phyloP scores from a whole-genome alignment of 768 basidiomycete species.

The Russula griseocarnosa region DNA sequence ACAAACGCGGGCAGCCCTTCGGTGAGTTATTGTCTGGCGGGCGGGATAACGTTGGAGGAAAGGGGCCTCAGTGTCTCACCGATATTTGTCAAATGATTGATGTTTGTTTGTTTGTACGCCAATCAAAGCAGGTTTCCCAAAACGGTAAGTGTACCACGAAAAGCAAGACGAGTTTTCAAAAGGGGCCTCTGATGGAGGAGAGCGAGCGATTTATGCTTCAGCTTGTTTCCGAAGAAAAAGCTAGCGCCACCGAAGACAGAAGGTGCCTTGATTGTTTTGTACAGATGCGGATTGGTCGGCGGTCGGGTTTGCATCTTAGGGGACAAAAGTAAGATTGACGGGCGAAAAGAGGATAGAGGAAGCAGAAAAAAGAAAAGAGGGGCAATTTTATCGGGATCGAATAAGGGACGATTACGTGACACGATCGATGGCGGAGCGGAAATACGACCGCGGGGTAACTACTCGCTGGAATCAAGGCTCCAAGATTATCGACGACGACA shows the following conservation, averaged over 20 bases:
- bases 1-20: not conserved
- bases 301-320: not conserved
- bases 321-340: constrained; percentile 12
- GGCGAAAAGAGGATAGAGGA: constrained; percentile 10
- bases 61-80: too few species aligned
- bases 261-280: not conserved
- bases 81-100: too few species aligned
- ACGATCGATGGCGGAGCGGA: constrained; percentile 15
- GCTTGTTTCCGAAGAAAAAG: constrained; percentile 10
- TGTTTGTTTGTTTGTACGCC: not conserved
- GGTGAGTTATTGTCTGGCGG: constrained; percentile 12
- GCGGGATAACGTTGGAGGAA: constrained; percentile 15
- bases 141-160: constrained; percentile 9
- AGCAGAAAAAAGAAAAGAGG: constrained; percentile 8
- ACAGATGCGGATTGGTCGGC: constrained; percentile 13
- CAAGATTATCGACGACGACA: constrained; percentile 6
- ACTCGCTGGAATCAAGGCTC: not conserved
- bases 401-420: constrained; percentile 22
- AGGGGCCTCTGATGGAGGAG: constrained; percentile 6
- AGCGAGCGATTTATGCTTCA: constrained; percentile 20
- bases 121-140: constrained; percentile 6
- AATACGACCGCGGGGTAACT: not conserved
- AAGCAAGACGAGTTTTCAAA: constrained; percentile 21
- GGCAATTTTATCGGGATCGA: constrained; percentile 11
- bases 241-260: constrained; percentile 1